Percentiles rank a stretch among this genome's conserved stretches.
These are phyloP conservation scores for Mortierella sp. DNA, from an alignment of 371 early-diverging fungal species.

Conservation along the genomic window DNA sequence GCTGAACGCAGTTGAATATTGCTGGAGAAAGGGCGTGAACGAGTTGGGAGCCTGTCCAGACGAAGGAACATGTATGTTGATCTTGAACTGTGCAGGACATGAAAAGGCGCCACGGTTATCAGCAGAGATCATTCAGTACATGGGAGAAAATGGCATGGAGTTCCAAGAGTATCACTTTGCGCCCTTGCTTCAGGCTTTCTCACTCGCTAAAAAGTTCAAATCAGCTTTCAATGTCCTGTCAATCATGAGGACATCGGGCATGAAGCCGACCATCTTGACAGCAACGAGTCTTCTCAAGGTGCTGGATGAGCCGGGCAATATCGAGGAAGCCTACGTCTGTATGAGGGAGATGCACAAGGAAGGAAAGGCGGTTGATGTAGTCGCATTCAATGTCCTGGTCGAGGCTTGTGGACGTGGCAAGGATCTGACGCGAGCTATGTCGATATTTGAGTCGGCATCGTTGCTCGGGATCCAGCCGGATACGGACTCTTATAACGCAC, in stretches of 20 bases:
- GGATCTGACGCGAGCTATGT: conserved; percentile 65
- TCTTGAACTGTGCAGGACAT: conserved; percentile 72
- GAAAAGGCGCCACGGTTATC: conserved; percentile 68
- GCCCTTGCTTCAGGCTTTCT: conserved; percentile 77
- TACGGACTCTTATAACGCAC: conserved; percentile 70
- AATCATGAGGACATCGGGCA: conserved; percentile 71
- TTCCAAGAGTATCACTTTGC: conserved; percentile 77
- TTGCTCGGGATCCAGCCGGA: conserved; percentile 63
- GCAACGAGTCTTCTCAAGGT: conserved; percentile 53
- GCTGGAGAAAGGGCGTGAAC: conserved; percentile 64
- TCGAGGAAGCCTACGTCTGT: conserved; percentile 64
- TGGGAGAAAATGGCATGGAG: conserved; percentile 64
- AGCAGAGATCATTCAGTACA: conserved; percentile 66
- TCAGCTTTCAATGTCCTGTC: conserved; percentile 74
- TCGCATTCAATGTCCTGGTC: conserved; percentile 74
- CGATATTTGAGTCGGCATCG: conserved; percentile 64
- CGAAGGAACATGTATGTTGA: conserved; percentile 72
- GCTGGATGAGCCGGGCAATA: conserved; percentile 42
- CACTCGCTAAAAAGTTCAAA: conserved; percentile 63
- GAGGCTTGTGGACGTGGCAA: conserved; percentile 63
- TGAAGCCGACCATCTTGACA: conserved; percentile 57
- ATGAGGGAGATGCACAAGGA: conserved; percentile 64
- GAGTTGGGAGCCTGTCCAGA: conserved; percentile 60
- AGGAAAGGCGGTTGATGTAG: conserved; percentile 62
- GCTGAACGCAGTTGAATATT: conserved; percentile 60